Base-by-base conservation (phyloP, 179 eudicot species). In the Patellifolia procumbens region DNA sequence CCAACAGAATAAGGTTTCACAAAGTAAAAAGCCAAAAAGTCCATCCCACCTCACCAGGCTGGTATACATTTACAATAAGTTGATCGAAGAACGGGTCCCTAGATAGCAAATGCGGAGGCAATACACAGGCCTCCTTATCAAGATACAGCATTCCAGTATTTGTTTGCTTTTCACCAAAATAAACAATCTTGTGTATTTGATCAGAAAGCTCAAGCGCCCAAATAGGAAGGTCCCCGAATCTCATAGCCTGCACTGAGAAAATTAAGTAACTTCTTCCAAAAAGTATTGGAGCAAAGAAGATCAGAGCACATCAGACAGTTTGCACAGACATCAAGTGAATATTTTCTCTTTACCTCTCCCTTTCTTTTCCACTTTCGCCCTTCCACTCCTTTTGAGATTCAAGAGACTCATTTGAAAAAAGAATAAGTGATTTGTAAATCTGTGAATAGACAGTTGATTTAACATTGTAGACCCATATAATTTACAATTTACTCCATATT, bases 41-140 rank as follows among this genome's bases (percentile, higher is more conserved):
- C 43, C 72, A 45, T 76, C 95, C 76, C 87, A 94, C 98, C 97
- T 94, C 97, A 86, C 97, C 98, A 86, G 98, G 98, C 83, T 90
- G 92, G 86, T 94, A 94, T 46, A 80, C 74, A 78, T 94, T 94
- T 19, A 81, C 87, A 45, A 94, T 92, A 43, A 94, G 88, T 83
- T 94, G 97, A 80, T 94, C 88, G 69, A 94, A 90, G 28, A 92
- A 84, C 22, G 98, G 97, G 53, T 89, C 91, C 68, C 97, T 89
- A 86, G 83, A 81, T 70, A 94, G 67, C 74, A 94, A 71, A 45
- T 85, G 84, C 64, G 92, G 79, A 28, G 97, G 97, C 70, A 92
- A 68, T 58, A 91, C 29, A 76, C 78, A 83, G 32, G 73, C 75
- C 26, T 78, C 79, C 67, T 74, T 63, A 58, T 68, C 84, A 63